Base-by-base conservation (phyloP, 768 basidiomycete genomes). In the Amanita phalloides region DNA sequence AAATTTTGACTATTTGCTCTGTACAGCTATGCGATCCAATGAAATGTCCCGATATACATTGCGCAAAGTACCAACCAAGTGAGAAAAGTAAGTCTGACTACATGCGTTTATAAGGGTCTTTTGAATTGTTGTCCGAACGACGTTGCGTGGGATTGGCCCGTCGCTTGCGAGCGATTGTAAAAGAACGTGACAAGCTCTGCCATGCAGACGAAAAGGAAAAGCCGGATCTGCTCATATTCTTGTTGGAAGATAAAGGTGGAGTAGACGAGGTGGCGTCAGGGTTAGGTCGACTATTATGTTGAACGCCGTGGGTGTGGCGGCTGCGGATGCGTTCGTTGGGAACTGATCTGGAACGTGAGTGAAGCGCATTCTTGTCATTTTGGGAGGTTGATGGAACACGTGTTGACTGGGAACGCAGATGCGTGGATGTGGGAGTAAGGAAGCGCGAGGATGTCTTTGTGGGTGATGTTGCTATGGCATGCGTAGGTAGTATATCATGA, bases 401-500 rank as follows among this genome's bases (percentile, higher is more conserved):
- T 23, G 49, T 43, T 43, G 49, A 51, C 30, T 43, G 57, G 51
- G 11, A 54, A 58, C 33, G 49, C 38, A n/a, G 41, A 3, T 32
- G 46, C 37, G 14, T 55, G 14, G 58, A 47, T 48, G 53, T 54
- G 30, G 54, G 26, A 2, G 47, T 33, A 11, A 51, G 23, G 36
- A 10, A 49, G 28, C 43, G 51, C 25, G 20, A 55, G 1, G 65
- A 63, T 6, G 41, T 13, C 13, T 21, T 33, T 17, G 41, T 51
- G 21, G 44, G 51, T 21, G 73, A 65, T 0, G 72, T 61, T 2
- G 75, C 67, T 52, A 80, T 77, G n/a, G 70, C 64, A 6, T 65
- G 57, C 4, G 71, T 49, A 1, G 78, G 74, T 8, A 79, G 64
- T 17, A 79, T 71, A 37, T 78, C 74, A 36, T 65, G 64, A 56